These are phyloP conservation scores for Kodamaea sp. DNA, from an alignment of 1,139 yeast species.

Conservation along the genomic window DNA sequence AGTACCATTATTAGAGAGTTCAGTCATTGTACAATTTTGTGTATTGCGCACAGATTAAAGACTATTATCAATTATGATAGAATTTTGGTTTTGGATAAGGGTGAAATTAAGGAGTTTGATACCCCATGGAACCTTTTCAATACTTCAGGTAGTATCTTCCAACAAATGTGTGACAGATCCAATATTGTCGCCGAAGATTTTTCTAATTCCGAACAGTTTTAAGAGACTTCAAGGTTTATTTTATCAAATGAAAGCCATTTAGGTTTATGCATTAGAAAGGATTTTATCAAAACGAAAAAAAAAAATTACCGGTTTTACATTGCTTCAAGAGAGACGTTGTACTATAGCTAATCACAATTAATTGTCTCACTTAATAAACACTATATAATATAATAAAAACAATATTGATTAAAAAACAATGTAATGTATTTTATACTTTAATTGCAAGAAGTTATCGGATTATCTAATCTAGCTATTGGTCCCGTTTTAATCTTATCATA, in stretches of 20 bases:
- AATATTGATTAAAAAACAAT: too few species aligned
- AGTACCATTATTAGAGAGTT: slow-evolving; percentile 60
- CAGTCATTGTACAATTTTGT: slow-evolving; percentile 61
- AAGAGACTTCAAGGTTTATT: background rate
- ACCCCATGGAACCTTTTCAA: slow-evolving; percentile 46
- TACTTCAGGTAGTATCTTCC: slow-evolving; percentile 37
- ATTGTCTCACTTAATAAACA: too few species aligned
- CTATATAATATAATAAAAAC: too few species aligned
- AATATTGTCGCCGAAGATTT: slow-evolving; percentile 20
- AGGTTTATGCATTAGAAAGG: slow-evolving; percentile 7
- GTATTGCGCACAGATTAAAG: slow-evolving; percentile 76
- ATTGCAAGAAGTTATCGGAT: too few species aligned
- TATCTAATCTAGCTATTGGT: too few species aligned
- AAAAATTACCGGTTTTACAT: background rate
- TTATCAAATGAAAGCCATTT: background rate
- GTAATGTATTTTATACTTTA: too few species aligned
- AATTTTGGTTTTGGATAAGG: slow-evolving; percentile 63
- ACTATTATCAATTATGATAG: slow-evolving; percentile 65
- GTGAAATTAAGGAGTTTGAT: slow-evolving; percentile 59
- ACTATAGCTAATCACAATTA: background rate
- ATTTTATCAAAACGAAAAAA: background rate
- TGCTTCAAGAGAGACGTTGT: too few species aligned
- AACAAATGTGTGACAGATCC: slow-evolving; percentile 39
- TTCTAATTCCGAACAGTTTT: slow-evolving; percentile 2
- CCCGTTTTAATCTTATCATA: too few species aligned